A percentile compares a stretch with the other conserved stretches of the same genome.
These are phyloP conservation scores for Plasmodium falciparum DNA, from an alignment of 169 alveolate species.

Conservation along the genomic window DNA sequence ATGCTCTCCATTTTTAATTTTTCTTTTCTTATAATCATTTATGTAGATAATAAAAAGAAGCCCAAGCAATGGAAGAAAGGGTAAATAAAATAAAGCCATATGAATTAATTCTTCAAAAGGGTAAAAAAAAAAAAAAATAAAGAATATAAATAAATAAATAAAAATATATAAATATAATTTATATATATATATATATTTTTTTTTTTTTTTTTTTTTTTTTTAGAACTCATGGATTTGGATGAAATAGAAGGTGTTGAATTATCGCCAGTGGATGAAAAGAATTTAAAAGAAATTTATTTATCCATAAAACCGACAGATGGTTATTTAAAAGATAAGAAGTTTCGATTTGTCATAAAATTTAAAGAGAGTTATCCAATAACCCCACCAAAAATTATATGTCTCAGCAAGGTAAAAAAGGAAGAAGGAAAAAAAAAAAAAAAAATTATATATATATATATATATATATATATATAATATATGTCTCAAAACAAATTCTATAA, in stretches of 20 bases:
- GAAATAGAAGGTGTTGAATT: constrained; percentile 47
- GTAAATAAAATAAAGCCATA: constrained; percentile 48
- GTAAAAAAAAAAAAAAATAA: constrained; percentile 9
- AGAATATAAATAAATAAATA: not conserved
- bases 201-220: no score
- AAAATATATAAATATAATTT: not conserved
- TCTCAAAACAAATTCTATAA: not conserved
- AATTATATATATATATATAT: not conserved
- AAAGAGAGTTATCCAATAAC: constrained; percentile 70
- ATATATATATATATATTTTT: not conserved
- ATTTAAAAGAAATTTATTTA: constrained; percentile 49
- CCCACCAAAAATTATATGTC: constrained; percentile 67
- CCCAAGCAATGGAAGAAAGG: constrained; percentile 1
- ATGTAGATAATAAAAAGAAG: not conserved
- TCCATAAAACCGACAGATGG: constrained; percentile 60
- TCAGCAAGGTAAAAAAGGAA: constrained; percentile 20
- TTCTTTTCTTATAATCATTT: not conserved
- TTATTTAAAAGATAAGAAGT: constrained; percentile 37
- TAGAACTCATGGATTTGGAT: constrained; percentile 68
- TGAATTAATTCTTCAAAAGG: constrained; percentile 70
- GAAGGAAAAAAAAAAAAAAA: no score
- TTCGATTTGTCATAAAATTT: constrained; percentile 34
- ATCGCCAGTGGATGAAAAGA: constrained; percentile 18
- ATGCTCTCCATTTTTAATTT: not conserved
- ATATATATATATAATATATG: no score